Base-by-base conservation (phyloP, 2,329 filamentous ascomycete species). In the Pyrenophora seminiperda region DNA sequence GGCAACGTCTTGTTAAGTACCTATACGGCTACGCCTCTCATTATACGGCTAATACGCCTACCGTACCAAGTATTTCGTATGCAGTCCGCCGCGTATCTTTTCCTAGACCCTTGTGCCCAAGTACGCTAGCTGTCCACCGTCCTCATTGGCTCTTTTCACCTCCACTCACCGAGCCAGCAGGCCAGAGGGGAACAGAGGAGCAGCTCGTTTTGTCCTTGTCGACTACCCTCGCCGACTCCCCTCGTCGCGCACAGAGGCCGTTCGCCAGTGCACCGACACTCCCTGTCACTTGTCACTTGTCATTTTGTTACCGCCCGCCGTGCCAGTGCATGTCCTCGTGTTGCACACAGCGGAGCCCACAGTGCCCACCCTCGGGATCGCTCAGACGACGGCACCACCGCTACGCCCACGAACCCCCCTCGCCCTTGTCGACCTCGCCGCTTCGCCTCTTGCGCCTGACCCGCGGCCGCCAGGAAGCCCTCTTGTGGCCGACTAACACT, bases 161-260 rank as follows among this genome's bases (percentile, higher is more conserved):
- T 47, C 48, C 48, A 51, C 48, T 47, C 48, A 44, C 44, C 34
- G 13, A 27, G 24, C 24, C 24, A 36, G 27, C 32, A 41, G 18
- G 47, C 47, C 47, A 42, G 47, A 19, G 46, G 24, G 24, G 27
- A 30, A 32, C 34, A 38, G 19, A 19, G 32, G 43, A 38, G 48
- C 48, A 41, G 14, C 48, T 47, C 32, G 24, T 27, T 10, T n/a
- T 11, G 24, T 27, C 24, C 9, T 27, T 27, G 24, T 27, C 24
- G 24, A 27, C 24, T 27, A 10, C 13, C 37, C 41, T 50, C 43
- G 32, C 27, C 32, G 43, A 47, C 27, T 19, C 38, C 37, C 43
- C 48, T 38, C 32, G 48, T 41, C 38, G 48, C 43, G 48, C 48
- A 51, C 48, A 47, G 37, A 51, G 37, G 48, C 38, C 43, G 48